Conservation (phyloP, 768 basidiomycete species). For the Agrocybe praecox region DNA sequence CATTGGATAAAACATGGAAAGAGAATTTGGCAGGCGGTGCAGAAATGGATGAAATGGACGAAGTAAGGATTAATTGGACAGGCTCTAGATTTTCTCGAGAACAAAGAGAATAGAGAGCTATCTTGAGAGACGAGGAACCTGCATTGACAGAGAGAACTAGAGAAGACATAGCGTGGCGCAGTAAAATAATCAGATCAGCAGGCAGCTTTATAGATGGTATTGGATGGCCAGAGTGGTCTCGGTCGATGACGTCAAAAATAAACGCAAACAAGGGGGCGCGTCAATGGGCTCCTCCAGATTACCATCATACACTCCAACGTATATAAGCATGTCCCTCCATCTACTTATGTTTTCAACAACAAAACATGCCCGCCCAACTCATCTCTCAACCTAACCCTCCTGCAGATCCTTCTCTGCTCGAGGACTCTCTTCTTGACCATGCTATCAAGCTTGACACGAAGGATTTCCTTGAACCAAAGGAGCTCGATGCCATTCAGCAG, state of each 20-base stretch:
- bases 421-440: conserved; percentile 54
- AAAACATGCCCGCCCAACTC: conserved; percentile 59
- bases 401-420: conserved; percentile 67
- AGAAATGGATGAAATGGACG: conserved; percentile 59
- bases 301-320: background rate
- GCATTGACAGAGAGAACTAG: conserved; percentile 75
- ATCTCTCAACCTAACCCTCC: conserved; percentile 68
- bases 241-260: background rate
- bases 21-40: conserved; percentile 55
- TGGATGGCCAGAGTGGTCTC: background rate
- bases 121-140: conserved; percentile 87
- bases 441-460: conserved; percentile 49
- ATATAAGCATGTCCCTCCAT: conserved; percentile 11
- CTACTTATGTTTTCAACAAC: conserved; percentile 8
- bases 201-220: background rate
- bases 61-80: conserved; percentile 47
- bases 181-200: background rate
- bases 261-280: conserved; percentile 11
- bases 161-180: conserved; percentile 4
- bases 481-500: conserved; percentile 51
- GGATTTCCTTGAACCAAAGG: conserved; percentile 47
- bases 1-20: conserved; percentile 29
- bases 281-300: background rate
- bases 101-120: conserved; percentile 57
- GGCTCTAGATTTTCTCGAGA: conserved; percentile 22